Evolutionary conservation across 257 asterid species (phyloP), one percentile per base, ranked within the genome.

Genomic region (Solanum sparsipilum): DNA sequence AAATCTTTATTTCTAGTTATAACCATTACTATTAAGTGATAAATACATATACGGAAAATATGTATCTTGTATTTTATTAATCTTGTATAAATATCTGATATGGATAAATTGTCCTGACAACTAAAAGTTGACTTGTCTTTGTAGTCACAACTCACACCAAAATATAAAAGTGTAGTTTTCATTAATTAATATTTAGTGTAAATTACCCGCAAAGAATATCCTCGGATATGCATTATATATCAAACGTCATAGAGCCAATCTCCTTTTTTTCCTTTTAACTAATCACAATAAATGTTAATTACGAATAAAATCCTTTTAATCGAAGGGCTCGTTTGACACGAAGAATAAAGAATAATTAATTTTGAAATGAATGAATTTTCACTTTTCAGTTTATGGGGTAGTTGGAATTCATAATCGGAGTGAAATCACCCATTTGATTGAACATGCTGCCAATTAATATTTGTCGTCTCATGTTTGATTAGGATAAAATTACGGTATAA

Each of bases 141-240:
- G 5, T 16, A 44, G 38, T 31, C 27, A 5, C 16, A 29, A n/a
- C 27, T 48, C 38, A 9, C 16, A 29, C 38, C 18, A 79, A 44
- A 44, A 25, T 16, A 63, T 82, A 82, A 44, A 79, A 44, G 41
- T 16, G 23, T 48, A 82, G 41, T 82, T 82, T 82, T 82, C 20
- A 18, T 10, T 52, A 48, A 81, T 82, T 82, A 82, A 82, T 9
- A 18, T 46, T 60, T 12, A 44, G 46, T 79, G 27, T 38, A 32
- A 35, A n/a, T 65, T 11, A 36, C 31, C 65, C 23, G 7, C 48
- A 87, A 78, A 68, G 92, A n/a, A 90, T 88, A 90, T 88, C 25
- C 89, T 27, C 2, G 92, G 71, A 90, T 90, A 88, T 88, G 27
- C 90, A 68, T 74, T 21, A 0, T 56, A 6, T 16, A 44, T 48